A percentile compares a stretch with the other conserved stretches of the same genome.
Conservation (phyloP, 2,329 filamentous ascomycete genomes). For the Microcyclosporella mali region DNA sequence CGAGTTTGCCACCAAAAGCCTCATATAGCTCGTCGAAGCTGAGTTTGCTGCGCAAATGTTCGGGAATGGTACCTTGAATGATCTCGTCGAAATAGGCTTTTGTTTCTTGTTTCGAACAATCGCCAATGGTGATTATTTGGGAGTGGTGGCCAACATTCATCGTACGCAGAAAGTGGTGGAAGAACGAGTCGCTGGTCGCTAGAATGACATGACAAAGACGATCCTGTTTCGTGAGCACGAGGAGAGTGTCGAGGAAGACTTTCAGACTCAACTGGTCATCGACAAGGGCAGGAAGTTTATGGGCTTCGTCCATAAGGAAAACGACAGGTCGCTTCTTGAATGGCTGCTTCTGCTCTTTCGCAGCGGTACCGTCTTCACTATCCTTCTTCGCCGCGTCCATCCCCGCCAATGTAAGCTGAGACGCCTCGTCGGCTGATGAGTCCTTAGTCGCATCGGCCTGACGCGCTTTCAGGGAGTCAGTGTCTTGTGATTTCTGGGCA, state of each 20-base stretch:
- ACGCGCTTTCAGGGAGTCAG: not conserved
- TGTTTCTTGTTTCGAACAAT: constrained; percentile 14
- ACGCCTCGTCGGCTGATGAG: not conserved
- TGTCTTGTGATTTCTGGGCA: not conserved
- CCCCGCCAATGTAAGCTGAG: not conserved
- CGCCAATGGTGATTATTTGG: constrained; percentile 15
- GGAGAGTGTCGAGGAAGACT: constrained; percentile 16
- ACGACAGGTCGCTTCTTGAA: constrained; percentile 15
- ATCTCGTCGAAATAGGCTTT: constrained; percentile 9
- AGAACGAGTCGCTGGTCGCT: constrained; percentile 17
- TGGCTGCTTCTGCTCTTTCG: constrained; percentile 2
- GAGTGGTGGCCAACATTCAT: constrained; percentile 19
- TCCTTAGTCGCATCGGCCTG: constrained; percentile 8
- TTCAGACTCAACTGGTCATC: constrained; percentile 14
- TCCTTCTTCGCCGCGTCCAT: not conserved
- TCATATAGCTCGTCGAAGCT: constrained; percentile 15
- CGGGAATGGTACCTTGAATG: constrained; percentile 9
- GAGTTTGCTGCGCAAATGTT: constrained; percentile 9
- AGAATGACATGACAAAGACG: constrained; percentile 16
- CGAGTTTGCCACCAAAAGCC: constrained; percentile 16
- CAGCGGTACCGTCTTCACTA: not conserved
- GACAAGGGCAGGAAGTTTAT: constrained; percentile 16
- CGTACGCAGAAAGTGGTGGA: constrained; percentile 16
- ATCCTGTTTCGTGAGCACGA: constrained; percentile 18
- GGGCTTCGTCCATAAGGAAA: constrained; percentile 14